Conservation (phyloP, 371 early-diverging fungal genomes). For the Circinella umbellata region DNA sequence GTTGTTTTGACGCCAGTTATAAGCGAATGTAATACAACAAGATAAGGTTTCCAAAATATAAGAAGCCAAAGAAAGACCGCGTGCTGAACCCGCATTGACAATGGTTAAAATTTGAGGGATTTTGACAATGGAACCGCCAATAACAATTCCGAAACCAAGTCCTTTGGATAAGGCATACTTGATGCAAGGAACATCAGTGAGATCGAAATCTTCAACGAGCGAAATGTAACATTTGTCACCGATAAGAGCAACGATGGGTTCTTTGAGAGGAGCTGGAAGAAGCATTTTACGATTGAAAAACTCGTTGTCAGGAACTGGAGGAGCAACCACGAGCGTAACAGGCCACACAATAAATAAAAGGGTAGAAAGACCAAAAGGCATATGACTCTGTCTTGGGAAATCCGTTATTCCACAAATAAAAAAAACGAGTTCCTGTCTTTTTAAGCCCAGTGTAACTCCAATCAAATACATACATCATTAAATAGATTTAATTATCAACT, state of each 20-base stretch:
- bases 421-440: too few relatives aligned
- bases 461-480: too few relatives aligned
- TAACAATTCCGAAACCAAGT: slow-evolving; percentile 90
- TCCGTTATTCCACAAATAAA: not conserved
- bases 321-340: slow-evolving; percentile 4
- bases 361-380: slow-evolving; percentile 13
- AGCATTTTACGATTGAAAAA: slow-evolving; percentile 24
- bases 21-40: slow-evolving; percentile 78
- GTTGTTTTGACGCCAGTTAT: slow-evolving; percentile 80
- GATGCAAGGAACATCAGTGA: slow-evolving; percentile 75
- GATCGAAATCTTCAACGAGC: slow-evolving; percentile 68
- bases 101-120: slow-evolving; percentile 96
- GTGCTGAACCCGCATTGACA: slow-evolving; percentile 67
- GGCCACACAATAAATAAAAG: slow-evolving; percentile 7
- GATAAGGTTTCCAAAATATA: slow-evolving; percentile 86
- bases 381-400: not conserved
- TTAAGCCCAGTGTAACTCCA: too few relatives aligned
- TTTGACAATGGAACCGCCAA: slow-evolving; percentile 90
- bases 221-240: slow-evolving; percentile 74
- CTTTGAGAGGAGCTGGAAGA: slow-evolving; percentile 53
- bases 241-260: slow-evolving; percentile 66
- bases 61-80: slow-evolving; percentile 81
- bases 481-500: too few relatives aligned
- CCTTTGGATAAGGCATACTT: slow-evolving; percentile 87
- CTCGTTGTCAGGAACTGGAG: slow-evolving; percentile 15